These are phyloP conservation scores for Penicillium angulare DNA, from an alignment of 495 filamentous ascomycete genomes.

Conservation along the genomic window DNA sequence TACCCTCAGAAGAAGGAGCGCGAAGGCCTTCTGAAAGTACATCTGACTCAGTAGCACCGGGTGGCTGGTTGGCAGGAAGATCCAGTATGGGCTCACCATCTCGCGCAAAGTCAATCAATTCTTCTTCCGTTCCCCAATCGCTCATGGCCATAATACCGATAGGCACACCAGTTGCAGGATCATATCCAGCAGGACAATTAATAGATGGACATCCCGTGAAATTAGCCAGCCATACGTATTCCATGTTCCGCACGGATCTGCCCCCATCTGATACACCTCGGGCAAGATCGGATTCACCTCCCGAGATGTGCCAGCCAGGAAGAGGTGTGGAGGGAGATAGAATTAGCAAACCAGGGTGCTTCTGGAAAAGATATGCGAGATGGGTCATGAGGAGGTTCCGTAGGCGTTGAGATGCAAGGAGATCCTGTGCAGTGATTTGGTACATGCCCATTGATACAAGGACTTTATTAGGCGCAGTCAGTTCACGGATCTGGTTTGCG, in stretches of 20 bases:
- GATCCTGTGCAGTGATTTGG: constrained; percentile 65
- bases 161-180: constrained; percentile 55
- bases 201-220: constrained; percentile 77
- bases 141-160: constrained; percentile 88
- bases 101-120: constrained; percentile 69
- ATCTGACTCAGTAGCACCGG: background rate
- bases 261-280: constrained; percentile 75
- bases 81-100: constrained; percentile 60
- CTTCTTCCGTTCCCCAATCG: constrained; percentile 86
- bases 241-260: constrained; percentile 72
- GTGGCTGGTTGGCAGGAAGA: constrained; percentile 16
- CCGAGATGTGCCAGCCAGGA: constrained; percentile 66
- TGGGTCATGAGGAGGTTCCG: constrained; percentile 80
- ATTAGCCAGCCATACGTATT: constrained; percentile 87
- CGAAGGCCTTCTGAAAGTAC: constrained; percentile 15
- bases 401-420: constrained; percentile 72
- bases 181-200: constrained; percentile 75
- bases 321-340: constrained; percentile 77
- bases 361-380: constrained; percentile 66
- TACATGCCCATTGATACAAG: constrained; percentile 59
- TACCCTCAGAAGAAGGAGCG: constrained; percentile 19
- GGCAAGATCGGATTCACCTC: constrained; percentile 50
- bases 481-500: constrained; percentile 38
- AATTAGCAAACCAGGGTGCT: constrained; percentile 74
- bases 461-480: constrained; percentile 74